phyloP scores from a whole-genome alignment of 805 yeast genomes.

The Cyberlindnera xylosilytica region DNA sequence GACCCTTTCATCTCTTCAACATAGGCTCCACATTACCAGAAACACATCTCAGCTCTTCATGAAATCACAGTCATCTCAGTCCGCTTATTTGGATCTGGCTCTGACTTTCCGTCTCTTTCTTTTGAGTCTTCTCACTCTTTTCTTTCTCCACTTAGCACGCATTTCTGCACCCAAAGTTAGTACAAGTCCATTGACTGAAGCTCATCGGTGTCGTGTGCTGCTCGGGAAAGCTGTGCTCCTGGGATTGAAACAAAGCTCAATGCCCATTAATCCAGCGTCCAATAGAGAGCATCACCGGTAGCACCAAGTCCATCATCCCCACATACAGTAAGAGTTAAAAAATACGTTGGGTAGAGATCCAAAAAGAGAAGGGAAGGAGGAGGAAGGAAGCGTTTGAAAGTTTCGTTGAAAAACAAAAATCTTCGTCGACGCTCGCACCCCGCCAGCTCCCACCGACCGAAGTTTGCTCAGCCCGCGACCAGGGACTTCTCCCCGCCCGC shows the following conservation, averaged over 20 bases:
- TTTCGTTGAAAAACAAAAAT: slow-evolving; percentile 21
- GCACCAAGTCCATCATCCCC: too few relatives aligned
- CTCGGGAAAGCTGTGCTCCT: too few relatives aligned
- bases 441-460: neutral
- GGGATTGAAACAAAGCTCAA: too few relatives aligned
- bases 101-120: slow-evolving; percentile 99
- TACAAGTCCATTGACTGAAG: neutral
- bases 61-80: slow-evolving; percentile 22
- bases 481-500: too few relatives aligned
- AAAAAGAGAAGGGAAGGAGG: slow-evolving; percentile 9
- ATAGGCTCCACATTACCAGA: slow-evolving; percentile 4
- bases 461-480: neutral
- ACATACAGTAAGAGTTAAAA: slow-evolving; percentile 24
- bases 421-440: neutral
- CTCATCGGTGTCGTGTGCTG: too few relatives aligned
- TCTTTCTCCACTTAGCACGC: slow-evolving; percentile 99
- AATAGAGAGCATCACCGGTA: too few relatives aligned
- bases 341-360: slow-evolving; percentile 21
- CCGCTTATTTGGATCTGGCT: slow-evolving; percentile 98
- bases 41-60: slow-evolving; percentile 1
- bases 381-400: slow-evolving; percentile 15
- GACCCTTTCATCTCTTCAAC: slow-evolving; percentile 2
- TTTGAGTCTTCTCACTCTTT: slow-evolving; percentile 99
- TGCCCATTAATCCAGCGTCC: too few relatives aligned
- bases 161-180: slow-evolving; percentile 39